Evolutionary conservation across 2,329 filamentous ascomycete genomes (phyloP), one percentile per base, ranked within the genome.

Genomic region (Trichoderma koningiopsis): DNA sequence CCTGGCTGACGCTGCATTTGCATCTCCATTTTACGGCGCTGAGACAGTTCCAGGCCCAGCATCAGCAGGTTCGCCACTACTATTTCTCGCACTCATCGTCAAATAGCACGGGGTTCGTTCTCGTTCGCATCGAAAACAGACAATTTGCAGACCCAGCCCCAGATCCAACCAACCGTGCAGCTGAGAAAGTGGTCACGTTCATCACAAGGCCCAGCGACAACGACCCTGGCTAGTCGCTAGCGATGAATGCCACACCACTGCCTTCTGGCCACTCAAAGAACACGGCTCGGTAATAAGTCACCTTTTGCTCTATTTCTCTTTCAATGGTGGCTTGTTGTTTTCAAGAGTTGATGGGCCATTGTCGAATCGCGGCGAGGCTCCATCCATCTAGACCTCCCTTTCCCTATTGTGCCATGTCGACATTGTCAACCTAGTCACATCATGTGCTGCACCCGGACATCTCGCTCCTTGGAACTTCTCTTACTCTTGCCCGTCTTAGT

Each of bases 161-260:
- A 53, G 43, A 11, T 13, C 43, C 43, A 49, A 49, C 33, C 33
- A 35, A 13, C 33, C n/a, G 47, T 24, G 49, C 49, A 31, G 29
- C 27, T 56, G 53, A 29, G 14, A 56, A 65, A 47, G 33, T 58
- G 62, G 62, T 66, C 62, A 66, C 62, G 62, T 49, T 66, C 52
- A 57, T 33, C 53, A 47, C 62, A 10, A 29, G 43, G 24, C 61
- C 61, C 49, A 56, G 53, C 31, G 58, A 47, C 22, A 43, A 43
- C 24, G 22, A 47, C 67, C 67, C 68, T 59, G 65, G 65, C 31
- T 37, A 61, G 65, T 55, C 56, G 4, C 11, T 59, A 11, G 35
- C 55, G 43, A 22, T 22, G 33, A 68, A 61, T 68, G 57, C 65
- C 65, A 68, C 65, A 68, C 65, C 57, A 53, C 57, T 16, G 31